A percentile compares a stretch with the other conserved stretches of the same genome.
These are phyloP conservation scores for Discostella stelligera DNA, from an alignment of 352 stramenopile species.

Conservation along the genomic window DNA sequence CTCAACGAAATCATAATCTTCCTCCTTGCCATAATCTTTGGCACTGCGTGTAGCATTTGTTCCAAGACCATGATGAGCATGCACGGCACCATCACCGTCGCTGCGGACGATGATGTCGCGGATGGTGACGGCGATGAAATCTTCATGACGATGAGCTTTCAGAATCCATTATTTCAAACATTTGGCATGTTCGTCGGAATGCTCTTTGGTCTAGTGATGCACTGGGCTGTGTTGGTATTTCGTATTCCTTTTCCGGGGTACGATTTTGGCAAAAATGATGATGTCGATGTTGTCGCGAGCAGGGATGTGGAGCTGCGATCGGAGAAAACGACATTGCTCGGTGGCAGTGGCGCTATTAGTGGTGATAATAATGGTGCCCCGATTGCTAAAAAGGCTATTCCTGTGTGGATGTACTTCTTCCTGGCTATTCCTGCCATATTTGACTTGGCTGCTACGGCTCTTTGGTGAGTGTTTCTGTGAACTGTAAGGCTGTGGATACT, in stretches of 20 bases:
- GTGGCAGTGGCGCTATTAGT: no score
- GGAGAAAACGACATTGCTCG: no score
- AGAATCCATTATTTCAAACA: slow-evolving; percentile 94
- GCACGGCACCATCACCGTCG: slow-evolving; percentile 81
- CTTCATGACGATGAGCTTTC: slow-evolving; percentile 85
- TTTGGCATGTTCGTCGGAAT: slow-evolving; percentile 96
- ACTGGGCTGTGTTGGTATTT: slow-evolving; percentile 82
- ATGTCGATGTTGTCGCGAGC: slow-evolving; percentile 12
- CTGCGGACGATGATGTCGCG: slow-evolving; percentile 9
- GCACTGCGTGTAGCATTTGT: slow-evolving; percentile 82
- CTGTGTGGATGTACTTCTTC: slow-evolving; percentile 62
- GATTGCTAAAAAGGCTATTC: slow-evolving; percentile 70
- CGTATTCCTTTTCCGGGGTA: slow-evolving; percentile 81
- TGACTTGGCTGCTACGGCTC: slow-evolving; percentile 90
- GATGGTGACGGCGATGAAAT: slow-evolving; percentile 11
- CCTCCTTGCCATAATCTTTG: slow-evolving; percentile 75
- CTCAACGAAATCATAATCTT: slow-evolving; percentile 77
- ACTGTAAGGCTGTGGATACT: no score
- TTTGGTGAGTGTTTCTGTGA: slow-evolving; percentile 67
- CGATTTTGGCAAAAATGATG: slow-evolving; percentile 15
- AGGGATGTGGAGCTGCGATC: no score
- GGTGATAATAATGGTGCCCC: no score
- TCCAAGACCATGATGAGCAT: slow-evolving; percentile 92
- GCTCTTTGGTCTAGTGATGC: slow-evolving; percentile 90
- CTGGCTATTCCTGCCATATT: slow-evolving; percentile 91